Evolutionary conservation across 495 filamentous ascomycete genomes (phyloP), one percentile per base, ranked within the genome.

Genomic region (Penicillium flavigenum): DNA sequence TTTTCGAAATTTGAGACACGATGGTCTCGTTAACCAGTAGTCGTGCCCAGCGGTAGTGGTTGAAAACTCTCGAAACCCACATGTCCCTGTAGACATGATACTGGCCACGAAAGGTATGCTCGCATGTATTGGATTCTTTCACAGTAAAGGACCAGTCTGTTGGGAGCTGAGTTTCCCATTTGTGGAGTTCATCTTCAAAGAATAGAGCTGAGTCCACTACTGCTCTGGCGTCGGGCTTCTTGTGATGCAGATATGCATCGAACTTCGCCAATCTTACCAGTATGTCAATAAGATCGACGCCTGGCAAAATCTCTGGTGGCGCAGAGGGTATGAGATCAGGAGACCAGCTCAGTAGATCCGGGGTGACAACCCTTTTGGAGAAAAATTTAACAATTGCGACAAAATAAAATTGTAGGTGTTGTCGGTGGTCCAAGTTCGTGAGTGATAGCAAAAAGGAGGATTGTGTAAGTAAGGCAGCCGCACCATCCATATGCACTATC

Each of bases 371-470:
- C 3, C 48, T 59, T 1, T 52, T 47, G 9, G 29, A 42, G 22
- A 66, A 68, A 36, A 66, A 68, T 55, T 58, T 66, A 51, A 68
- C 29, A 12, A 70, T 58, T 19, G 46, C 56, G 14, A 68, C 42
- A 48, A 52, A 61, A 12, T 52, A 60, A 24, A 53, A 70, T 55
- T 68, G 65, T 41, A 68, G 41, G 14, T 55, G 60, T 2, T 63
- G 41, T 10, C 63, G 58, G 6, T 61, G 14, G 19, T 57, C 20
- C 26, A 22, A 22, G n/a, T 16, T 24, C 14, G 24, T 47, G 1
- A 67, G 45, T n/a, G 43, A 48, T 14, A 44, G 31, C 8, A 39
- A 38, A 22, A 65, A 61, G 10, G 39, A 39, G 1, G 26, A 24
- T n/a, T 65, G 60, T 22, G 54, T 55, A 16, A 66, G 34, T 9